Evolutionary conservation across 1,284 basidiomycete genomes (phyloP), one percentile per base, ranked within the genome.

Genomic region (Cryptococcus sp.): DNA sequence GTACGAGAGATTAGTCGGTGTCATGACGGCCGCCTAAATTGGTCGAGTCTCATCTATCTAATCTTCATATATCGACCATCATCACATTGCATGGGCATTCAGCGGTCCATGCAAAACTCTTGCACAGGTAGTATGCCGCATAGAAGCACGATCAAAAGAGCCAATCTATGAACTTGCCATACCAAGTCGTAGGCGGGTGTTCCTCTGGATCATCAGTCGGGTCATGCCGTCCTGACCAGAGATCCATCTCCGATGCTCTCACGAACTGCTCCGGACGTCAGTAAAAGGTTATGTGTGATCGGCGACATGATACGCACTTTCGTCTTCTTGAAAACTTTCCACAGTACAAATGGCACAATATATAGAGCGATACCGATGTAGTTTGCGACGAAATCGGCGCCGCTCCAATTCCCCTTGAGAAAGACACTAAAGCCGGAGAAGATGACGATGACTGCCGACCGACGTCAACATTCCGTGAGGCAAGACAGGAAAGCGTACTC

Each of bases 361-460:
- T 60, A 67, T 50, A 68, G 65, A 22, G 52, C 54, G 46, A 63
- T 54, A 61, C 69, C 65, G 65, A 73, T 67, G 57, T 83, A 78
- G 50, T 66, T 67, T 5, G 75, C 63, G 57, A 77, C 50, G 60
- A 78, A 77, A 41, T 30, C 50, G 16, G 66, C 61, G 19, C 57
- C 57, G 64, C 57, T 64, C 69, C 71, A 79, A 64, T 83, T 83
- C 76, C 86, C 88, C 62, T 81, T 82, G 46, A 86, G 79, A 73
- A 87, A 87, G 35, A 84, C 81, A 10, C 83, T 78, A 57, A 72
- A 75, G 58, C 79, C 80, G 22, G 40, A 79, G 63, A 74, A 64
- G 43, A 73, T 5, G 52, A 70, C 60, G 63, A 76, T 65, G 62
- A 78, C 53, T 49, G 55, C 54, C 64, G 73, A 61, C 8, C 22